Evolutionary conservation across 1,139 yeast genomes (phyloP), one percentile per base, ranked within the genome.

Genomic region (Wickerhamomyces sp.): DNA sequence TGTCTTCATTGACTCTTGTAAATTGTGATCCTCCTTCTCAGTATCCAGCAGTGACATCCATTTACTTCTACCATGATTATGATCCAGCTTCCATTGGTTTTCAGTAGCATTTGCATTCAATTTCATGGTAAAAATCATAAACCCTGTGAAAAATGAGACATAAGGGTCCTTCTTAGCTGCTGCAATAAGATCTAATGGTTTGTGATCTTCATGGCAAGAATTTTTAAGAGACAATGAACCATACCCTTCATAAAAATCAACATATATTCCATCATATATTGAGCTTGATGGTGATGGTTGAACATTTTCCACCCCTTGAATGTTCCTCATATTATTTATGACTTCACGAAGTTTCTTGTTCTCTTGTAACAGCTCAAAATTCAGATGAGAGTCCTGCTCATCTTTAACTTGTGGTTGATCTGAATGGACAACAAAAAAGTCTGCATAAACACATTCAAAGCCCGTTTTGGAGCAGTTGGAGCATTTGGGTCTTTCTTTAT

Each of bases 141-240:
- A 50, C 18, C 51, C 49, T 1, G 41, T 36, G 45, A 52, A 49
- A 37, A 54, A 52, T 0, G 55, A 37, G 9, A 41, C 34, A 37
- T 54, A 54, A 33, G 45, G 52, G 29, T 55, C 57, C 30, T 40
- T 46, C 39, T 48, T 52, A 30, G 42, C 42, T 2, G 51, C 27
- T 0, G 53, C 30, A 7, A 49, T 23, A 2, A 47, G 18, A 34
- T 44, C 45, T 18, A 53, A 43, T 2, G 55, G 57, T 29, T 49
- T 55, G 23, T 47, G 47, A n/a, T 52, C 54, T 33, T 51, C 58
- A 34, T 50, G 52, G 26, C 54, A 48, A 6, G 56, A 51, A 7
- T 36, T 43, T 40, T 53, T 52, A 33, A 52, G 29, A 7, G 51
- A 37, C 4, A 56, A 43, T 0, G 59, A 41, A 40, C 45, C 47